Conservation (phyloP, 306 rosid species). For the Herpetospermum pedunculosum region DNA sequence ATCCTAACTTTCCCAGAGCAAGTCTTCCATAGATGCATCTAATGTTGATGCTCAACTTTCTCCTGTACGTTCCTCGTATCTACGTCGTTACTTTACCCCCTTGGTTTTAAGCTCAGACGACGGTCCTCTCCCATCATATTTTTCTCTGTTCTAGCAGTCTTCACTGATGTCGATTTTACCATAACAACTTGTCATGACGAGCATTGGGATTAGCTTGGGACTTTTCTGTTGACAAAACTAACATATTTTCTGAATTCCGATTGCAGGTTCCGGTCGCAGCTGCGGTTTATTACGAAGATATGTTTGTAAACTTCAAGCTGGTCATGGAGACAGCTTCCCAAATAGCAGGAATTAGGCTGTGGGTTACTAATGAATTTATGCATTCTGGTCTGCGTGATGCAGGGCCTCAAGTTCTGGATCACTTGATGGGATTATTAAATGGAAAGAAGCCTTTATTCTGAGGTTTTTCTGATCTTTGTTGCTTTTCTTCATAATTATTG, state of each 20-base stretch:
- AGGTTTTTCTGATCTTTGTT: neutral
- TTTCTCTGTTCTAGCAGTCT: no score
- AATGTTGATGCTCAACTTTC: neutral
- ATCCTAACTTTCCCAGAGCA: neutral
- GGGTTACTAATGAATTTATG: slow-evolving; percentile 87
- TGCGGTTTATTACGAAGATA: slow-evolving; percentile 78
- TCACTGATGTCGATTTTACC: neutral
- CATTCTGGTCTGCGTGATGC: slow-evolving; percentile 90
- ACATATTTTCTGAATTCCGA: neutral
- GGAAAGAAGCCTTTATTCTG: slow-evolving; percentile 86
- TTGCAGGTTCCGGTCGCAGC: slow-evolving; percentile 90
- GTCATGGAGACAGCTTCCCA: slow-evolving; percentile 73
- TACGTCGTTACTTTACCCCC: neutral
- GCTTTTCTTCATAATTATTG: neutral
- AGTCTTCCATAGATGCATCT: neutral
- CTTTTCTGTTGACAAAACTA: neutral
- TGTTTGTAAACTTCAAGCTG: slow-evolving; percentile 67
- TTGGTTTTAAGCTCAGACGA: neutral
- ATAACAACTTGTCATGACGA: neutral
- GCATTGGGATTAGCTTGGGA: neutral
- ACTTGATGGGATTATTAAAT: slow-evolving; percentile 65
- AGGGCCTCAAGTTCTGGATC: slow-evolving; percentile 68
- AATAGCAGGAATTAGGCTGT: slow-evolving; percentile 68
- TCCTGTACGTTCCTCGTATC: neutral
- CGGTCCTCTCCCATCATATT: neutral